Evolutionary conservation across 1,139 yeast species (phyloP).

Genomic region (Debaryomyces fabryi): DNA sequence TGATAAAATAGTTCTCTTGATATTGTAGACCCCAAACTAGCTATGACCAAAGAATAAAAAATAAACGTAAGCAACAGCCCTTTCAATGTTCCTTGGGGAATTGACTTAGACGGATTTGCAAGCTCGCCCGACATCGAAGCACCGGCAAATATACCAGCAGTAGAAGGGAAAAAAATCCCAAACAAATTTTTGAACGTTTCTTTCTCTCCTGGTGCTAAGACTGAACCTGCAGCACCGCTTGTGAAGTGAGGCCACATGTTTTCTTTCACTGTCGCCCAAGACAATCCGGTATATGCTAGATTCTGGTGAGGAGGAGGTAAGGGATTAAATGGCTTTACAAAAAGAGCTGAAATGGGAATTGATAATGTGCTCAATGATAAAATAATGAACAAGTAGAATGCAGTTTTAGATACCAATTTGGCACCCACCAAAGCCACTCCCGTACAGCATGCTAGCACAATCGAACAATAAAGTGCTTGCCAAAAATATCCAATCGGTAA

Average conservation of each 20-base stretch:
- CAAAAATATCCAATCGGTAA: constrained; percentile 59
- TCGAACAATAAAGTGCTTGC: constrained; percentile 64
- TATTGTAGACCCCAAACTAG: constrained; percentile 76
- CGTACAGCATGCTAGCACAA: constrained; percentile 71
- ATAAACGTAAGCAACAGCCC: constrained; percentile 77
- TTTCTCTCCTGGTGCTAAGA: constrained; percentile 49
- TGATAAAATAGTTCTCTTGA: constrained; percentile 74
- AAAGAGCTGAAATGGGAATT: constrained; percentile 74
- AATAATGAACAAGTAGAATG: constrained; percentile 69
- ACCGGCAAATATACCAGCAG: constrained; percentile 98
- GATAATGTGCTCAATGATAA: constrained; percentile 76
- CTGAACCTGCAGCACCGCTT: constrained; percentile 89
- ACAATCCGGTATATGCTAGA: constrained; percentile 69
- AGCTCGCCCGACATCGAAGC: constrained; percentile 99
- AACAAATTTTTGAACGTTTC: constrained; percentile 84
- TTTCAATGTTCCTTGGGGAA: constrained; percentile 86
- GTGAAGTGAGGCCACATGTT: constrained; percentile 83
- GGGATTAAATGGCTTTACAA: constrained; percentile 55
- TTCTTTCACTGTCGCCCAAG: constrained; percentile 62
- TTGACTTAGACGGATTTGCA: constrained; percentile 78
- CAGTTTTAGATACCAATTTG: constrained; percentile 79
- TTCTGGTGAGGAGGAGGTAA: constrained; percentile 52
- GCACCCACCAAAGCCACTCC: constrained; percentile 83
- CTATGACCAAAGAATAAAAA: constrained; percentile 72
- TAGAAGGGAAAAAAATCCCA: constrained; percentile 96